Evolutionary conservation across 768 basidiomycete species (phyloP).

Genomic region (Tubosaeta sp.): DNA sequence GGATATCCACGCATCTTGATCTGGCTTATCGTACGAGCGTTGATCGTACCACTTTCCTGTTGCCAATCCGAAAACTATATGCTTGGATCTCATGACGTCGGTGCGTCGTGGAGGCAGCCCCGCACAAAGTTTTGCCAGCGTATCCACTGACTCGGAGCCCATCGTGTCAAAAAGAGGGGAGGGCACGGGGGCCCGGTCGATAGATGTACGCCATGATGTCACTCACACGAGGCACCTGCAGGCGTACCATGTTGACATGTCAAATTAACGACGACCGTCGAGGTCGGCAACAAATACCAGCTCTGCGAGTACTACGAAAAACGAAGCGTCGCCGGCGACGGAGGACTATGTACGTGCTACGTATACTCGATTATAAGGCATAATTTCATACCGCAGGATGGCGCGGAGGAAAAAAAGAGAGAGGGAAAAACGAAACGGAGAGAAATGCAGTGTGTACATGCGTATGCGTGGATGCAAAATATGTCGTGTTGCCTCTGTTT

Average conservation of each 20-base stretch:
- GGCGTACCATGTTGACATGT: neutral
- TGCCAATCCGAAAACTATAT: too few relatives aligned
- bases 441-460: conserved; percentile 6
- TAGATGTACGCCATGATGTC: neutral
- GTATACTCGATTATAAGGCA: conserved; percentile 27
- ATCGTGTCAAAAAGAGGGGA: neutral
- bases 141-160: neutral
- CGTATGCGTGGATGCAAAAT: conserved; percentile 14
- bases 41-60: too few relatives aligned
- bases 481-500: conserved; percentile 4
- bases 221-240: neutral
- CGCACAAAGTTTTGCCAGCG: neutral
- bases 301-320: conserved; percentile 12
- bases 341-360: conserved; percentile 28
- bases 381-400: conserved; percentile 18
- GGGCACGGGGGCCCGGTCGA: neutral
- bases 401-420: neutral
- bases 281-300: conserved; percentile 15
- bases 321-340: conserved; percentile 19
- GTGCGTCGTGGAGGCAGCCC: neutral
- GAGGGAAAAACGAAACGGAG: neutral
- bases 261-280: conserved; percentile 10
- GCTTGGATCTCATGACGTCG: neutral
- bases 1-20: neutral
- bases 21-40: neutral